Conservation (phyloP, 768 basidiomycete species). For the Lepiota brunneoincarnata region DNA sequence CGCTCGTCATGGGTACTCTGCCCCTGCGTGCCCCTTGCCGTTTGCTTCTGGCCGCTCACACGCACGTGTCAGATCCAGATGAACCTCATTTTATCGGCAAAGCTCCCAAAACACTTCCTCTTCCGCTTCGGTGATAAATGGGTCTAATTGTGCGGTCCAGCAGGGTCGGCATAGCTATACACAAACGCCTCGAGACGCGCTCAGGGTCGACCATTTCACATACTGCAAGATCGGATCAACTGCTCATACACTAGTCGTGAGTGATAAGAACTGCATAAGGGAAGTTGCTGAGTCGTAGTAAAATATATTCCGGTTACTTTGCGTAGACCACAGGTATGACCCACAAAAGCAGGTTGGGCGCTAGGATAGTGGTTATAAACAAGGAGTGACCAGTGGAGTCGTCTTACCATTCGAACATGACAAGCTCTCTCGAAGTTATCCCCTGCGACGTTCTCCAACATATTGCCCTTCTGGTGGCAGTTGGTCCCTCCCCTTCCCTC, state of each 20-base stretch:
- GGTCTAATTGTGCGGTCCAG: not conserved
- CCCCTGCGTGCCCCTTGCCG: not conserved
- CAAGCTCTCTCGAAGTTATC: conserved; percentile 43
- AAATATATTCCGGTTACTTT: not conserved
- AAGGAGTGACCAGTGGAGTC: not conserved
- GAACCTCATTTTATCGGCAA: not conserved
- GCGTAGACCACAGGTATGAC: not conserved
- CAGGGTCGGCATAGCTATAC: not conserved
- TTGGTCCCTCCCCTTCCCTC: conserved; percentile 26
- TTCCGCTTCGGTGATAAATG: conserved; percentile 9
- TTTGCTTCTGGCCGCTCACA: not conserved
- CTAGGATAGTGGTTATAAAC: conserved; percentile 7
- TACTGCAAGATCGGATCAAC: conserved; percentile 10
- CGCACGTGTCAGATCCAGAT: conserved; percentile 4
- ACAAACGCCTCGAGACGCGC: not conserved
- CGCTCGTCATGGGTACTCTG: not conserved
- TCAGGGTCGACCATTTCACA: conserved; percentile 1
- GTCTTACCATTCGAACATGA: conserved; percentile 27
- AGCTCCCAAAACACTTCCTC: not conserved
- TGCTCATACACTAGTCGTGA: not conserved
- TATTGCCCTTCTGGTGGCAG: conserved; percentile 46
- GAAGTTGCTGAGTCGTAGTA: not conserved
- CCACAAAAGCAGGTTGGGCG: conserved; percentile 3
- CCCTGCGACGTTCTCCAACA: conserved; percentile 57
- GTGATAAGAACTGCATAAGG: conserved; percentile 2